A percentile compares a stretch with the other conserved stretches of the same genome.
Evolutionary conservation across 352 stramenopile species (phyloP).

Genomic region (Globisporangium yorkense): DNA sequence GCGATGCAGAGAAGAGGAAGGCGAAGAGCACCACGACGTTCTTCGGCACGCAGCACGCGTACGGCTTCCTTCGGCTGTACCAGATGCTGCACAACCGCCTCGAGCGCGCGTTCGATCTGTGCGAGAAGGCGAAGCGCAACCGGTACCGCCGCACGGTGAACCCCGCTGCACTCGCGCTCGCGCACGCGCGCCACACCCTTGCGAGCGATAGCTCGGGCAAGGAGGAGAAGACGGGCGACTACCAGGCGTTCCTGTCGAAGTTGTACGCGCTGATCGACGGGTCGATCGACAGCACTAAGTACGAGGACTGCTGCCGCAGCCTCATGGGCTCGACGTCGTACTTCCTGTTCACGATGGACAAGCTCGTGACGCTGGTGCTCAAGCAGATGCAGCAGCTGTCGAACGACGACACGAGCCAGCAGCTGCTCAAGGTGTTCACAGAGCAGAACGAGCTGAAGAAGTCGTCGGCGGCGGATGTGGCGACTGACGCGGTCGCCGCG

Average conservation of each 20-base stretch:
- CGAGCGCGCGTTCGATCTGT: conserved; percentile 73
- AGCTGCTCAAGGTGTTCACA: conserved; percentile 69
- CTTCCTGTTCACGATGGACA: conserved; percentile 91
- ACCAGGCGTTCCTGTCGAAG: conserved; percentile 83
- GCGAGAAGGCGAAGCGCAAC: conserved; percentile 83
- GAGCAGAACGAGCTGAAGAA: conserved; percentile 35
- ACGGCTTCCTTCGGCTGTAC: conserved; percentile 87
- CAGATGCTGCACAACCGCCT: conserved; percentile 85
- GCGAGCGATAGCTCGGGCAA: conserved; percentile 25
- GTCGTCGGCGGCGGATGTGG: conserved; percentile 24
- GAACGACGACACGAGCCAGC: conserved; percentile 74
- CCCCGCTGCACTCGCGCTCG: conserved; percentile 68
- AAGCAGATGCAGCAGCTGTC: conserved; percentile 88
- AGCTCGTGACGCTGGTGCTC: conserved; percentile 75
- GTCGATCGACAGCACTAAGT: conserved; percentile 83
- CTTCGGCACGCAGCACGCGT: conserved; percentile 81
- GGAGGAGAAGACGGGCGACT: conserved; percentile 81
- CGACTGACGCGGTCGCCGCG: conserved; percentile 19
- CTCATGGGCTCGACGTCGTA: conserved; percentile 89
- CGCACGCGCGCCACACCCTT: conserved; percentile 59
- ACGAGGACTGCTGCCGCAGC: conserved; percentile 85
- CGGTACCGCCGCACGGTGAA: conserved; percentile 85
- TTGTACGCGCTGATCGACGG: conserved; percentile 84
- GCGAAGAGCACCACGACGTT: conserved; percentile 44
- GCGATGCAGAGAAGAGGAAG: conserved; percentile 37